phyloP scores from a whole-genome alignment of 2,329 filamentous ascomycete genomes.

The Sarocladium brachiariae region DNA sequence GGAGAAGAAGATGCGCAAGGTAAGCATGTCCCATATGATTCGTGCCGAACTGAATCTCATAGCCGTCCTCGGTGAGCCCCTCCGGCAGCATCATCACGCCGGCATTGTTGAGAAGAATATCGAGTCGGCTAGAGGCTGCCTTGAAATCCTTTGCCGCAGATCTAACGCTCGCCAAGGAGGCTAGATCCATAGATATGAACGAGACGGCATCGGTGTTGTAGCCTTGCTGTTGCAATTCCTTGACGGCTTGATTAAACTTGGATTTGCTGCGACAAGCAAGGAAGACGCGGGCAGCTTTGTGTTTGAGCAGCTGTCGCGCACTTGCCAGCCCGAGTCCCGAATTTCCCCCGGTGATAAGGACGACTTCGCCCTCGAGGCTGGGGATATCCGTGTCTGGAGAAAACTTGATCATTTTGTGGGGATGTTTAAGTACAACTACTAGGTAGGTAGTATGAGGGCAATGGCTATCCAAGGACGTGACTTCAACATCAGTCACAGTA shows the following conservation, averaged over 20 bases:
- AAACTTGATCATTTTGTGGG: constrained; percentile 4
- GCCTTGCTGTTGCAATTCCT: not conserved
- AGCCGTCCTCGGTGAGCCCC: constrained; percentile 32
- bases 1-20: constrained; percentile 29
- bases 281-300: not conserved
- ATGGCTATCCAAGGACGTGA: too few relatives aligned
- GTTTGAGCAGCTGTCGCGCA: not conserved
- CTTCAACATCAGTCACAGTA: too few relatives aligned
- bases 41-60: constrained; percentile 38
- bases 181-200: not conserved
- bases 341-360: constrained; percentile 78
- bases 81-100: constrained; percentile 32
- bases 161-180: not conserved
- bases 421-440: too few relatives aligned
- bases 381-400: constrained; percentile 26
- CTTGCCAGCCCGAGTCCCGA: constrained; percentile 49
- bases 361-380: constrained; percentile 69
- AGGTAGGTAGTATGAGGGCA: too few relatives aligned
- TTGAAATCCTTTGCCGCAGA: not conserved
- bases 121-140: not conserved
- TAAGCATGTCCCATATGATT: constrained; percentile 42
- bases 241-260: not conserved
- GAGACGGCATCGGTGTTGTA: not conserved
- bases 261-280: not conserved
- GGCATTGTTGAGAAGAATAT: constrained; percentile 25